Evolutionary conservation across 164 flowering plant species (phyloP).

Genomic region (Nymphaea thermarum): DNA sequence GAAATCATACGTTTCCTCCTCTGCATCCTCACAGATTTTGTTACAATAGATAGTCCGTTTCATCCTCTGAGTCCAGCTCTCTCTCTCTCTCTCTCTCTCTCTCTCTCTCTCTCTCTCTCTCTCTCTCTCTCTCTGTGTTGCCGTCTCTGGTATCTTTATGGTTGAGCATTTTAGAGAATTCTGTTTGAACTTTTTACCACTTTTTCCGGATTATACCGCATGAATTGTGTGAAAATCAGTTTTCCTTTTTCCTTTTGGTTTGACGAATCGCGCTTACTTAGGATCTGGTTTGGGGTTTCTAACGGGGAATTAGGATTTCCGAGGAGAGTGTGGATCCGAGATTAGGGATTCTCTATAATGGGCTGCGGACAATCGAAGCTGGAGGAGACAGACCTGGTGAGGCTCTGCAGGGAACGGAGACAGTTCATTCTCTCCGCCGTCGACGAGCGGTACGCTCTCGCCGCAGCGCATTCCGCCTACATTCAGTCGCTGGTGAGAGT

Average conservation of each 20-base stretch:
- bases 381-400: conserved; percentile 50
- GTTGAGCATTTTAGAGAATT: background rate
- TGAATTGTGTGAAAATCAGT: no score
- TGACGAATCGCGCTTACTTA: background rate
- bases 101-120: no score
- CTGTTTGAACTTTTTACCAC: background rate
- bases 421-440: conserved; percentile 57
- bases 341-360: conserved; percentile 19
- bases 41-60: no score
- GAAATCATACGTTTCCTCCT: background rate
- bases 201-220: background rate
- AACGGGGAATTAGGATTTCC: background rate
- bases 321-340: no score
- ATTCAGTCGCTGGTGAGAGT: conserved; percentile 48
- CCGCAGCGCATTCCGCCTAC: conserved; percentile 68
- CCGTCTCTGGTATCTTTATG: background rate
- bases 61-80: no score
- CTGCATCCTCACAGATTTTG: no score
- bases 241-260: background rate
- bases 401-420: conserved; percentile 67
- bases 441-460: conserved; percentile 55
- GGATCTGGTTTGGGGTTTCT: background rate
- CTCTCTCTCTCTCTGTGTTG: no score
- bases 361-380: conserved; percentile 83
- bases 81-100: no score